Base-by-base conservation (phyloP, 768 basidiomycete genomes). In the Tylopilus vinaceipallidus region DNA sequence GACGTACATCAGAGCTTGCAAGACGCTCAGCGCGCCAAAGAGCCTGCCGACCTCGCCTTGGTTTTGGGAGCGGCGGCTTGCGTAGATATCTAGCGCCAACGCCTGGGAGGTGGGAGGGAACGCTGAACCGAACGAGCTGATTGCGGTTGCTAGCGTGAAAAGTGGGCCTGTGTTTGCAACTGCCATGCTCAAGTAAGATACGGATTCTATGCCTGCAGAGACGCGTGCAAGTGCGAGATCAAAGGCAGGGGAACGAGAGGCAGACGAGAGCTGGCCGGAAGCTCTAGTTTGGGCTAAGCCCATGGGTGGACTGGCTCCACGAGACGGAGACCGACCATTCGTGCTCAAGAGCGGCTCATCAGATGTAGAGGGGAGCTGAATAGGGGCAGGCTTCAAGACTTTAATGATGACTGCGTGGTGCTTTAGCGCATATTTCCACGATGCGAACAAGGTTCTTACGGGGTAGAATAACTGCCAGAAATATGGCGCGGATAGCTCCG, bases 1-100 rank as follows among this genome's bases (percentile, higher is more conserved):
- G 17, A 42, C 73, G 39, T 56, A 85, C 82, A 82, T 75, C 10
- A 91, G 61, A 6, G 86, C 82, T 53, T 87, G 81, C 4, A 91
- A 56, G 24, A 94, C 87, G 48, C 84, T 83, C 49, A 94, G 56
- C 4, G 83, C 91, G 12, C 91, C 93, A 60, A 93, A 94, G 16
- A 97, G 72, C 57, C 73, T 76, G 3, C 91, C 93, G 12, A 76
- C 72, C 59, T 92, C 87, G 13, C 73, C 74, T 0, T 56, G 57
- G 32, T 61, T 59, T 35, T 50, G 42, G 3, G 82, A 79, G 2
- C 78, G 78, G 17, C 72, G 70, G n/a, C 67, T 68, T 24, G 70
- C 69, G 53, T 84, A 88, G 38, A 89, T 61, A 20, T 85, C 79
- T 36, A 95, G 69, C 3, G 90, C 83, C 30, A 91, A 76, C 19